phyloP scores from a whole-genome alignment of 1,139 yeast species.

The Taphrina flavorubra region DNA sequence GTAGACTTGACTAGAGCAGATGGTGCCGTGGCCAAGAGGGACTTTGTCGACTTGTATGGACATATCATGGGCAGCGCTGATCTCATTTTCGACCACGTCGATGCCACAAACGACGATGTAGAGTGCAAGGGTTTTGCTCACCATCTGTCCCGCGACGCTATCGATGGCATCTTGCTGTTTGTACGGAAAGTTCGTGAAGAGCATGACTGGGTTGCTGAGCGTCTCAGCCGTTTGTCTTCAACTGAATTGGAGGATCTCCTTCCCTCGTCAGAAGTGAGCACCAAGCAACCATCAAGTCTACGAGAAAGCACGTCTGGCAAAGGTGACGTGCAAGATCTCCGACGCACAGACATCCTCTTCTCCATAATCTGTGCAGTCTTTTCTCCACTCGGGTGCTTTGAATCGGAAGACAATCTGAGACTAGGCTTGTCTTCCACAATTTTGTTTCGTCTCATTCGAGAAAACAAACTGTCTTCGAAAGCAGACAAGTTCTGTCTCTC shows the following conservation, averaged over 20 bases:
- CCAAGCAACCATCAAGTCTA: background rate
- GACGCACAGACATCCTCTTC: slow-evolving; percentile 11
- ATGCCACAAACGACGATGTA: background rate
- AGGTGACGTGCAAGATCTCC: slow-evolving; percentile 4
- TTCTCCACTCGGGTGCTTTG: slow-evolving; percentile 20
- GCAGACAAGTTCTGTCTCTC: slow-evolving; percentile 24
- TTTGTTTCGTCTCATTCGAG: slow-evolving; percentile 8
- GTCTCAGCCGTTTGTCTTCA: slow-evolving; percentile 9
- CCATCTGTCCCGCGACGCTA: background rate
- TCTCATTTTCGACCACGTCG: slow-evolving; percentile 5
- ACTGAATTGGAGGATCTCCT: slow-evolving; percentile 8
- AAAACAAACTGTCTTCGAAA: slow-evolving; percentile 22
- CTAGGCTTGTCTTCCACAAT: slow-evolving; percentile 13
- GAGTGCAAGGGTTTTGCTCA: background rate
- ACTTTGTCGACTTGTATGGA: slow-evolving; percentile 1
- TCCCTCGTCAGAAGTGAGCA: background rate
- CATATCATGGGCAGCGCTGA: background rate
- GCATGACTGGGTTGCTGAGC: slow-evolving; percentile 22
- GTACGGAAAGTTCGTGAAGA: slow-evolving; percentile 2
- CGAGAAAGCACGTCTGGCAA: slow-evolving; percentile 1
- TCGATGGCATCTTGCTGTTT: background rate
- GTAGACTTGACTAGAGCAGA: slow-evolving; percentile 2
- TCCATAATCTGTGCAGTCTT: slow-evolving; percentile 13
- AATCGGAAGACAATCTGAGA: slow-evolving; percentile 12
- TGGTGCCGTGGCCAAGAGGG: slow-evolving; percentile 2